Conservation (phyloP, 768 basidiomycete genomes). For the Phylloporus sp. region DNA sequence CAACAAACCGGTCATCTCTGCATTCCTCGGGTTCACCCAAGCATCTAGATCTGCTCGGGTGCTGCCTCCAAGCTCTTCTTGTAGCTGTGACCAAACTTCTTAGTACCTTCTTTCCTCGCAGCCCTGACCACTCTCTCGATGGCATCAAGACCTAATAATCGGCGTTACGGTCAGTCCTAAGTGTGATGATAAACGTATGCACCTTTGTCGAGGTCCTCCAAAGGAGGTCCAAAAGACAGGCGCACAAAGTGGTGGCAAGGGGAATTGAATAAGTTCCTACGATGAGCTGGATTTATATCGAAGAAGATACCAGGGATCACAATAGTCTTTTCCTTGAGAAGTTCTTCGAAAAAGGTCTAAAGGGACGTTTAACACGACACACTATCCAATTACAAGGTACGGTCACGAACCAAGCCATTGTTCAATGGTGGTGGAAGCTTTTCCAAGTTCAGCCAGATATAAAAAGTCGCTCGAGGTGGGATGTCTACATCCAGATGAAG, state of each 20-base stretch:
- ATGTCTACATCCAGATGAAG: conserved; percentile 75
- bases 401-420: conserved; percentile 69
- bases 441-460: conserved; percentile 90
- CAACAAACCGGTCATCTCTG: background rate
- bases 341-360: conserved; percentile 90
- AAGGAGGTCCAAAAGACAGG: conserved; percentile 79
- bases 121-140: conserved; percentile 75
- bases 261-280: conserved; percentile 85
- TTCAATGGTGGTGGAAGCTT: conserved; percentile 77
- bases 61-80: conserved; percentile 51
- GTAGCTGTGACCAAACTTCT: conserved; percentile 67
- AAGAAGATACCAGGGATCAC: conserved; percentile 92
- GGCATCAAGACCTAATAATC: conserved; percentile 67
- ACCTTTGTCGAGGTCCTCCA: conserved; percentile 79
- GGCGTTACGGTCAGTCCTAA: background rate
- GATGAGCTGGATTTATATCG: conserved; percentile 72
- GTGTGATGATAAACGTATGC: conserved; percentile 6
- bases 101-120: conserved; percentile 58
- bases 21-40: too few species aligned
- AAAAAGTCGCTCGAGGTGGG: conserved; percentile 83
- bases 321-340: conserved; percentile 86
- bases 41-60: conserved; percentile 21
- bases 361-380: conserved; percentile 1
- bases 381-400: background rate
- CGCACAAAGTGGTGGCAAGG: conserved; percentile 90